These are phyloP conservation scores for Eucalyptus leucophloia DNA, from an alignment of 345 rosid genomes.

Conservation along the genomic window DNA sequence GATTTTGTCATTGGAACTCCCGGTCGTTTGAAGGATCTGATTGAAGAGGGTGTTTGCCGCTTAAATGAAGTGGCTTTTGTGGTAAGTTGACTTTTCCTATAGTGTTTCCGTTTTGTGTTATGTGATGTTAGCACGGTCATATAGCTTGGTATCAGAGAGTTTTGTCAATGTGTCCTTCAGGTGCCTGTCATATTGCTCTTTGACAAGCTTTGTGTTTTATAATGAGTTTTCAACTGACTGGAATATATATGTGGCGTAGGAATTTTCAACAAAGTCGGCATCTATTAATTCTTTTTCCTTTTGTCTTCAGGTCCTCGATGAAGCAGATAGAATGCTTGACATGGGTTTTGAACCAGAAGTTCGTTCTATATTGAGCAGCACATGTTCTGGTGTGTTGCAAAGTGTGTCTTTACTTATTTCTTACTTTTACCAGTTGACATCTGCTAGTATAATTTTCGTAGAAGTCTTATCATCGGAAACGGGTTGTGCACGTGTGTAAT, in stretches of 20 bases:
- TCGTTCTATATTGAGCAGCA: constrained; percentile 73
- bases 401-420: not conserved
- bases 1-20: constrained; percentile 96
- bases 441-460: not conserved
- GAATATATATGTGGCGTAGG: not conserved
- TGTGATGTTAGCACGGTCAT: not conserved
- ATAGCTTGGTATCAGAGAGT: not conserved
- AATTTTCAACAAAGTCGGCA: not conserved
- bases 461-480: not conserved
- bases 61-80: constrained; percentile 76
- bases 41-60: constrained; percentile 58
- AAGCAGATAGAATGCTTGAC: constrained; percentile 99
- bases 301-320: constrained; percentile 75
- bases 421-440: not conserved
- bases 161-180: not conserved
- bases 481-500: not conserved
- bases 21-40: constrained; percentile 90
- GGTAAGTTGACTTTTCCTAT: constrained; percentile 32
- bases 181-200: not conserved
- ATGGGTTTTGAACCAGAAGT: constrained; percentile 96
- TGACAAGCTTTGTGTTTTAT: not conserved
- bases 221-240: not conserved
- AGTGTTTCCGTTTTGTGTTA: not conserved
- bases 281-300: not conserved
- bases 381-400: constrained; percentile 37